phyloP scores from a whole-genome alignment of 768 basidiomycete species.

The Kwoniella bestiolae region DNA sequence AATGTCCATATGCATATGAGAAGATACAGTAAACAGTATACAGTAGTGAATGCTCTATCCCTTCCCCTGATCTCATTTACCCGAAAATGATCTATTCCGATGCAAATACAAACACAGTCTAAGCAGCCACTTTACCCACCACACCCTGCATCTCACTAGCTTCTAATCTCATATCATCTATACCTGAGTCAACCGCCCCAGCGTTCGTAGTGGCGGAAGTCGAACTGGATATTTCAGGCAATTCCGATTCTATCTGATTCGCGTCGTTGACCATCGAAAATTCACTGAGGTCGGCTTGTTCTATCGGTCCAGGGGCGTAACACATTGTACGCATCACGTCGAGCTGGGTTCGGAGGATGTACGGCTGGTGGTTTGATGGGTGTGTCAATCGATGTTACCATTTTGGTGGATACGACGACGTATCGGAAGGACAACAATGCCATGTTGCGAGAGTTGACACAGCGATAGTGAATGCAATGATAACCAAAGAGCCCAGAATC shows the following conservation, averaged over 20 bases:
- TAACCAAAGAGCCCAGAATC: no score
- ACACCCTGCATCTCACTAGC: neutral
- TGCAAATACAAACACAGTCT: neutral
- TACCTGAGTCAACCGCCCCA: neutral
- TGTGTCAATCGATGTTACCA: no score
- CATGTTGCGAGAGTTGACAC: no score
- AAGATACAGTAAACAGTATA: neutral
- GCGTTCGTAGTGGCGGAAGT: neutral
- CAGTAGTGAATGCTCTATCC: neutral
- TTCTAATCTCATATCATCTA: slow-evolving; percentile 1
- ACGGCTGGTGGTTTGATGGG: slow-evolving; percentile 27
- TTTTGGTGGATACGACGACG: no score
- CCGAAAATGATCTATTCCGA: neutral
- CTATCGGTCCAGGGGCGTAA: slow-evolving; percentile 46
- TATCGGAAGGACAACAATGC: no score
- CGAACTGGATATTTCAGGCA: neutral
- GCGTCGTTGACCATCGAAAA: slow-evolving; percentile 33
- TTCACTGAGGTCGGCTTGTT: slow-evolving; percentile 43
- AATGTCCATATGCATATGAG: neutral
- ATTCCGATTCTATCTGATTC: slow-evolving; percentile 9
- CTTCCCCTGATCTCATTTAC: neutral
- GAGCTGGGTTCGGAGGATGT: slow-evolving; percentile 38
- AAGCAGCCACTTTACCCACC: slow-evolving; percentile 18
- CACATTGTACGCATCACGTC: slow-evolving; percentile 47
- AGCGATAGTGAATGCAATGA: neutral